phyloP scores from a whole-genome alignment of 2,329 filamentous ascomycete species.

The Colletotrichum kahawae region DNA sequence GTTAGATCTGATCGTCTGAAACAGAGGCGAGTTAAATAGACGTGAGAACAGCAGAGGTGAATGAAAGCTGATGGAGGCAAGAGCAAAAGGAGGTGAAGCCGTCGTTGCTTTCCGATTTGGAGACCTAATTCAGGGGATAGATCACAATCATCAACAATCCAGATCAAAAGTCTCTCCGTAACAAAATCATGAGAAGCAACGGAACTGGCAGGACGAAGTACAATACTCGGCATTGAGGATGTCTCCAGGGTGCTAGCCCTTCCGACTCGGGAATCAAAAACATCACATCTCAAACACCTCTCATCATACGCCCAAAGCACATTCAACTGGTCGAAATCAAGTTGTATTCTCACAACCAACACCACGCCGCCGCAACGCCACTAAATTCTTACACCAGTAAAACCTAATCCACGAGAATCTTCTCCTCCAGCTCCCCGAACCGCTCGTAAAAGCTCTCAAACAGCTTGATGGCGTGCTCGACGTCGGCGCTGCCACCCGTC shows the following conservation, averaged over 20 bases:
- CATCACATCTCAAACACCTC: too few relatives aligned
- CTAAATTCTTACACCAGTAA: not conserved
- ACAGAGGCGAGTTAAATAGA: not conserved
- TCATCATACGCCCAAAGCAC: too few relatives aligned
- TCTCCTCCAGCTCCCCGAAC: constrained; percentile 82
- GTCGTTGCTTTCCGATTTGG: not conserved
- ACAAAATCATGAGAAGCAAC: not conserved
- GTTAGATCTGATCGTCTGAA: not conserved
- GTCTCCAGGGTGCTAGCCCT: too few relatives aligned
- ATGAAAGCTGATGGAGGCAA: not conserved
- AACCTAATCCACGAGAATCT: constrained; percentile 78
- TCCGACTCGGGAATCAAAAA: too few relatives aligned
- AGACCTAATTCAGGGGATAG: not conserved
- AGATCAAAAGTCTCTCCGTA: not conserved
- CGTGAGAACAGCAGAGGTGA: not conserved
- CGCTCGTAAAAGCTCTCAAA: constrained; percentile 88
- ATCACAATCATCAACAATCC: not conserved
- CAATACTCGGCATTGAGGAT: not conserved
- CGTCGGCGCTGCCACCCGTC: constrained; percentile 86
- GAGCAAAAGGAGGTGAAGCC: not conserved
- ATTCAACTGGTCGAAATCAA: not conserved
- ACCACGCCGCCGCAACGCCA: not conserved
- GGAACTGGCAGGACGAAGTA: not conserved
- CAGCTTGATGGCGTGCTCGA: constrained; percentile 82
- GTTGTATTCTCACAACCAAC: not conserved